Conservation (phyloP, 1,139 yeast species). For the Dujonia santamariae region DNA sequence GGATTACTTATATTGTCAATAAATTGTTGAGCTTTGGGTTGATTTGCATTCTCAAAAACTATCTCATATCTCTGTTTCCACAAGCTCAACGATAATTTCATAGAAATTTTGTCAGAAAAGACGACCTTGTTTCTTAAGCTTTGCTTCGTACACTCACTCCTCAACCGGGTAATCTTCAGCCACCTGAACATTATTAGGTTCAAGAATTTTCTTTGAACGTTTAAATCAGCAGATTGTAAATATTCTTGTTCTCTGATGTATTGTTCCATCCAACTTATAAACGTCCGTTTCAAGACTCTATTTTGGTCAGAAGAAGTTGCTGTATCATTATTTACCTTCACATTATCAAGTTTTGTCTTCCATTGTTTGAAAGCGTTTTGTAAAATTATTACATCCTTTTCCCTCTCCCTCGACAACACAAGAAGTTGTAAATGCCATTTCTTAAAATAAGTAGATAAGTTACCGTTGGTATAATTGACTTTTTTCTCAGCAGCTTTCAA, state of each 20-base stretch:
- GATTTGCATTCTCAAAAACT: constrained; percentile 15
- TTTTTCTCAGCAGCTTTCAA: constrained; percentile 1
- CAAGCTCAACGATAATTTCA: constrained; percentile 8
- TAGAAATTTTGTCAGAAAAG: neutral
- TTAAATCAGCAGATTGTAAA: constrained; percentile 8
- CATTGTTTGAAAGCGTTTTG: constrained; percentile 6
- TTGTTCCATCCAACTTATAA: neutral
- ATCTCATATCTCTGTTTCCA: constrained; percentile 20
- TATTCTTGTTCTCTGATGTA: neutral
- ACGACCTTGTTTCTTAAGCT: too few relatives aligned
- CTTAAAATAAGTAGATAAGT: too few relatives aligned
- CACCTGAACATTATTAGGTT: neutral
- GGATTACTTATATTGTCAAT: constrained; percentile 11
- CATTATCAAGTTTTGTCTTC: neutral
- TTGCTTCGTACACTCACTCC: too few relatives aligned
- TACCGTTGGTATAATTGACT: neutral
- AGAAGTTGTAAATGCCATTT: constrained; percentile 1
- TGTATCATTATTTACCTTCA: too few relatives aligned
- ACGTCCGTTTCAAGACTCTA: neutral
- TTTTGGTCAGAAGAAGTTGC: neutral
- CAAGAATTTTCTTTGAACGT: neutral
- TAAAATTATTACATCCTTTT: too few relatives aligned
- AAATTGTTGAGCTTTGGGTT: constrained; percentile 16
- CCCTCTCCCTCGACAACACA: too few relatives aligned
- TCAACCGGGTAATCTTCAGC: constrained; percentile 1